Conservation (phyloP, 1,139 yeast genomes). For the Candida frijolesensis region DNA sequence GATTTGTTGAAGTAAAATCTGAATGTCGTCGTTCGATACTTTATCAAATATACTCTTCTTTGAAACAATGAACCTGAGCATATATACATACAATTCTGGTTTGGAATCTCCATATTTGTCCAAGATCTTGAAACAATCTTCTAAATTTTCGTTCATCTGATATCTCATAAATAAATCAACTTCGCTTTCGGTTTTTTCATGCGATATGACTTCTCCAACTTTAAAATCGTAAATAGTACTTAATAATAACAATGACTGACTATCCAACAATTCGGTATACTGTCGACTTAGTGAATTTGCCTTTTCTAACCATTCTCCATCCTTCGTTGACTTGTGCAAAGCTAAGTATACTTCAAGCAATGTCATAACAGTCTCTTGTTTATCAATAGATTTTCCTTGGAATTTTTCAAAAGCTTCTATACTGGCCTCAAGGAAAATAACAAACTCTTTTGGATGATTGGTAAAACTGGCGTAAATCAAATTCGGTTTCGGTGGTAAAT, state of each 20-base stretch:
- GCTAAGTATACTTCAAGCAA: constrained; percentile 80
- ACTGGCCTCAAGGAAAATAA: constrained; percentile 92
- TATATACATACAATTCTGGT: constrained; percentile 66
- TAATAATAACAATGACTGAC: constrained; percentile 60
- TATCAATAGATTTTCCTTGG: constrained; percentile 72
- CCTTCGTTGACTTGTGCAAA: constrained; percentile 45
- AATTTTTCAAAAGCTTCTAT: constrained; percentile 74
- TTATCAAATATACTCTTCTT: constrained; percentile 52
- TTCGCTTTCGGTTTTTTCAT: constrained; percentile 51
- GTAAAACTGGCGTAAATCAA: constrained; percentile 85
- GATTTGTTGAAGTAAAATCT: constrained; percentile 53
- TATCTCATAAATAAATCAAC: constrained; percentile 68
- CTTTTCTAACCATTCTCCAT: constrained; percentile 60
- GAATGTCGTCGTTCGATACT: constrained; percentile 51
- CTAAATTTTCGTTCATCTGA: constrained; percentile 58
- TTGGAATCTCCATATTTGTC: constrained; percentile 61
- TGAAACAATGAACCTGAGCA: constrained; percentile 67
- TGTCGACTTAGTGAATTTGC: constrained; percentile 56
- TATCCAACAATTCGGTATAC: constrained; percentile 52
- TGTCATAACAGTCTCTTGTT: constrained; percentile 72
- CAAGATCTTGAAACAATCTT: constrained; percentile 57
- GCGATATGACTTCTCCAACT: constrained; percentile 45
- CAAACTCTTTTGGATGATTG: constrained; percentile 84
- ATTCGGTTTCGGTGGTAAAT: constrained; percentile 90
- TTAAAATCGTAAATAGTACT: constrained; percentile 65